A percentile compares a stretch with the other conserved stretches of the same genome.
phyloP scores from a whole-genome alignment of 1,139 yeast genomes.

The Zygosaccharomyces pseudobailii region DNA sequence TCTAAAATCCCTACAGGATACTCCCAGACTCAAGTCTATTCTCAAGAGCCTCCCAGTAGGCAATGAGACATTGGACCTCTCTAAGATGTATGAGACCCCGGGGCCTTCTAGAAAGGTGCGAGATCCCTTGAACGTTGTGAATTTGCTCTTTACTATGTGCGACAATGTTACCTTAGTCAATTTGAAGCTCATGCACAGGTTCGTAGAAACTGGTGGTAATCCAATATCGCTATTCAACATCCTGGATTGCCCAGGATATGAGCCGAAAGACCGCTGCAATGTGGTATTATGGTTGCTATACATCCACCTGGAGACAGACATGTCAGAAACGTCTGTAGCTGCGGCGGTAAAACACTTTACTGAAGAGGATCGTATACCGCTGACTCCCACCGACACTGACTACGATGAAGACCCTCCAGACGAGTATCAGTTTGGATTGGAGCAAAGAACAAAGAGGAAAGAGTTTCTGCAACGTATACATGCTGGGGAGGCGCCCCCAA shows the following conservation, averaged over 20 bases:
- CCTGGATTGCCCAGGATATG: conserved; percentile 48
- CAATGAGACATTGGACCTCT: conserved; percentile 48
- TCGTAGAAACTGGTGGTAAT: conserved; percentile 22
- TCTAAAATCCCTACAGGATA: conserved; percentile 83
- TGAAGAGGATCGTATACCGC: conserved; percentile 42
- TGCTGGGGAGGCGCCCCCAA: conserved; percentile 3
- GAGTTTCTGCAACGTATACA: conserved; percentile 40
- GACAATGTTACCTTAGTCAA: conserved; percentile 53
- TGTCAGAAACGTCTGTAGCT: conserved; percentile 48
- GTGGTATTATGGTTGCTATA: conserved; percentile 82
- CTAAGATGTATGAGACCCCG: conserved; percentile 40
- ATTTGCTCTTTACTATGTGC: conserved; percentile 69
- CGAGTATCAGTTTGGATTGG: conserved; percentile 51
- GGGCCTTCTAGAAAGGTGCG: conserved; percentile 10
- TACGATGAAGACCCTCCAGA: conserved; percentile 43
- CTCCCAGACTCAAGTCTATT: conserved; percentile 87
- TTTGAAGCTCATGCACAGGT: conserved; percentile 35
- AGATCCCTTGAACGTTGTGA: conserved; percentile 50
- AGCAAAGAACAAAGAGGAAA: conserved; percentile 60
- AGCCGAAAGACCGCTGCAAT: conserved; percentile 61
- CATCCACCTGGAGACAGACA: conserved; percentile 70
- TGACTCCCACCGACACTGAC: conserved; percentile 41
- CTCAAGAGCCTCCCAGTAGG: conserved; percentile 56
- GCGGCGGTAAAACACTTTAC: conserved; percentile 60
- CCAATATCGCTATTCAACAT: conserved; percentile 50